Evolutionary conservation across 2,329 filamentous ascomycete genomes (phyloP), one percentile per base, ranked within the genome.

Genomic region (Curvularia verruculosa): DNA sequence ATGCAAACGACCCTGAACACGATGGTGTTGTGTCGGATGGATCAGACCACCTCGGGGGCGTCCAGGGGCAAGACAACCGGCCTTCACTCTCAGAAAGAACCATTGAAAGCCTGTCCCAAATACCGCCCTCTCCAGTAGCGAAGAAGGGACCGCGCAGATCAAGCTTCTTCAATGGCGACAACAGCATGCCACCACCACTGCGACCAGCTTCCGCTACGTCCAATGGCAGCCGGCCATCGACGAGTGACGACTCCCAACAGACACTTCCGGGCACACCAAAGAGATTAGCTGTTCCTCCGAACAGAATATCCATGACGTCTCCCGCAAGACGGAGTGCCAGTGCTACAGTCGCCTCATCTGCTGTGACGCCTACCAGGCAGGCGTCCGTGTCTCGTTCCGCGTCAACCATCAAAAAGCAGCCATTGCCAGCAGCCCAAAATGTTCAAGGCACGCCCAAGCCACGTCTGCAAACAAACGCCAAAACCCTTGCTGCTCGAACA

Each of bases 81-180:
- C 79, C 79, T 13, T 93, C 91, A 0, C 81, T 97, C 3, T 87
- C 89, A 0, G 93, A 97, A 67, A 83, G 94, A 56, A 96, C 93
- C 0, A 88, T 96, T 40, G 91, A 96, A 73, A 96, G 91, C 0
- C 79, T 97, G 5, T 84, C 92, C 3, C 85, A 87, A 45, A 80
- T 96, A 28, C 90, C 92, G 0, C 87, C 90, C 0, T 95, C 92
- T 0, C 92, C 93, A 3, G 68, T 69, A 4, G 62, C 62, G 19
- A 59, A 85, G 75, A 89, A 44, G 85, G 83, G 62, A 50, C 85
- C 86, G 56, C 85, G 87, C 52, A 80, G 84, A 8, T 91, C 91
- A 0, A 87, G 85, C 53, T 92, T 96, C 74, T 95, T 90, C 71
- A 87, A 86, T 47, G 77, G 81, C 1, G 82, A 87, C n/a, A 84